Conservation (phyloP, 192 early-diverging fungal genomes). For the Powellomyces hirtus region DNA sequence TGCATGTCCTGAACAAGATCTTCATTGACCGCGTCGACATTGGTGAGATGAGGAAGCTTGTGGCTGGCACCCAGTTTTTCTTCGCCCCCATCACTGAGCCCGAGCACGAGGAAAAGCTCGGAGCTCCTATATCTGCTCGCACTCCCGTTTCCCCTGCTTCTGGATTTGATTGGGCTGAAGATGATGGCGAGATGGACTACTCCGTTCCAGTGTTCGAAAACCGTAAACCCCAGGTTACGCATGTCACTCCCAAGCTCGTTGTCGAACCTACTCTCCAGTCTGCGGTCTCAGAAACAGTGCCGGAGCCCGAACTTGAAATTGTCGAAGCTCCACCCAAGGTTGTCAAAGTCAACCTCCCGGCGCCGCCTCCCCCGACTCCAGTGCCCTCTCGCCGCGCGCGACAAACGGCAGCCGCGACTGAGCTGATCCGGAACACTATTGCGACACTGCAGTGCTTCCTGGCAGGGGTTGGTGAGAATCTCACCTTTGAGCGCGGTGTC, state of each 20-base stretch:
- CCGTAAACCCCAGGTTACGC: no score
- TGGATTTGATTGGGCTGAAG: constrained; percentile 6
- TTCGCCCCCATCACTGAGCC: neutral
- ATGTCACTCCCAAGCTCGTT: neutral
- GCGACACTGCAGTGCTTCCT: constrained; percentile 10
- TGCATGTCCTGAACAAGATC: neutral
- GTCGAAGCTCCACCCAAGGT: neutral
- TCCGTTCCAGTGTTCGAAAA: no score
- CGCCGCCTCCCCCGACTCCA: neutral
- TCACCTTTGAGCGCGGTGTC: neutral
- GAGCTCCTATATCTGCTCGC: neutral
- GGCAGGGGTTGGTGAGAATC: neutral
- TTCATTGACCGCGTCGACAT: neutral
- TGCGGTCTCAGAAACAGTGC: neutral
- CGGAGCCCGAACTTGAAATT: neutral
- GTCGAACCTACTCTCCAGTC: neutral
- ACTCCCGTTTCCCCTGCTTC: neutral
- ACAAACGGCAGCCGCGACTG: neutral
- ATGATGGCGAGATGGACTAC: constrained; percentile 17
- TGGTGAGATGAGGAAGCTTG: neutral
- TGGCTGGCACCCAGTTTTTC: neutral
- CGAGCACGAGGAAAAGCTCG: neutral
- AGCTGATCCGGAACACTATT: constrained; percentile 8
- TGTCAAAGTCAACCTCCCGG: neutral
- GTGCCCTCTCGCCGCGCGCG: constrained; percentile 2